These are phyloP conservation scores for Lichtheimia hyalospora DNA, from an alignment of 371 early-diverging fungal genomes.

Conservation along the genomic window DNA sequence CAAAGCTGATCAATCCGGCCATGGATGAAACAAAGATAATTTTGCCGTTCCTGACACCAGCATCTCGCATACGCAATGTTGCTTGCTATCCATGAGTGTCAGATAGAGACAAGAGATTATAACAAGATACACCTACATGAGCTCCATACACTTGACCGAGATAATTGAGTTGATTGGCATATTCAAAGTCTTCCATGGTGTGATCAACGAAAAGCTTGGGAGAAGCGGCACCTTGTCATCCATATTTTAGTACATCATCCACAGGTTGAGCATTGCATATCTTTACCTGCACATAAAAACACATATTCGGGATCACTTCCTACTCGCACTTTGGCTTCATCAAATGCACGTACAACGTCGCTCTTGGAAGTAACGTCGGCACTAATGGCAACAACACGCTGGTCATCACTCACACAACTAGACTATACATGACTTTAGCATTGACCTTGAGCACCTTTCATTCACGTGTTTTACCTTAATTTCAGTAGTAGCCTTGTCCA, in stretches of 20 bases:
- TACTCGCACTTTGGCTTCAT: conserved; percentile 58
- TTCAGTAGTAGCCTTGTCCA: conserved; percentile 57
- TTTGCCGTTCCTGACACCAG: conserved; percentile 59
- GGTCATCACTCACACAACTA: conserved; percentile 22
- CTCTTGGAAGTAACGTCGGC: conserved; percentile 64
- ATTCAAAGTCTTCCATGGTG: conserved; percentile 59
- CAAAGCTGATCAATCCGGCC: conserved; percentile 73
- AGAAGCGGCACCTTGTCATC: conserved; percentile 48
- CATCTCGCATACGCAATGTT: conserved; percentile 63
- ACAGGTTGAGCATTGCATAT: too few relatives aligned
- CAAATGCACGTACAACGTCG: conserved; percentile 59
- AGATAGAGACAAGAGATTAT: background rate
- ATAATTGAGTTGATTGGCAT: conserved; percentile 75
- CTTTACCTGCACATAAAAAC: conserved; percentile 80
- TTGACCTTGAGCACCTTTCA: background rate
- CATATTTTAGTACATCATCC: too few relatives aligned
- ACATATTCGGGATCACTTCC: conserved; percentile 70
- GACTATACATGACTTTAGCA: background rate
- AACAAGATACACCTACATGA: conserved; percentile 51
- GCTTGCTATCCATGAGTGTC: conserved; percentile 48
- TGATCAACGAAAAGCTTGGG: conserved; percentile 81
- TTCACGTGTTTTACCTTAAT: conserved; percentile 44
- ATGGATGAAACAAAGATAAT: conserved; percentile 83
- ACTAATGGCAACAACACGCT: conserved; percentile 50
- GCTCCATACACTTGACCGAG: conserved; percentile 75